These are phyloP conservation scores for Cercophora newfieldiana DNA, from an alignment of 495 filamentous ascomycete genomes.

Conservation along the genomic window DNA sequence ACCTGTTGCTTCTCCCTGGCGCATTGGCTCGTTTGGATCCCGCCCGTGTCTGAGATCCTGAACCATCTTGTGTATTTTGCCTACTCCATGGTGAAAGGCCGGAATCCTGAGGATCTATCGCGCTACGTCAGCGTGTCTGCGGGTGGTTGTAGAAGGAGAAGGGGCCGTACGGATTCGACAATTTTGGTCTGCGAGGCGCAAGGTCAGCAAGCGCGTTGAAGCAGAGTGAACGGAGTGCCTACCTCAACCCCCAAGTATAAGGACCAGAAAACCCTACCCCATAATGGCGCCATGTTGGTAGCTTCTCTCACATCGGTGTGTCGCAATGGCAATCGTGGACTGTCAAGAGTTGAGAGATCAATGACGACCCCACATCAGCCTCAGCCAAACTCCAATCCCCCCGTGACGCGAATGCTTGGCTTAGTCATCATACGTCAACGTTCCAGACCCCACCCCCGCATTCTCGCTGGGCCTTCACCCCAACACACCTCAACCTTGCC, in stretches of 20 bases:
- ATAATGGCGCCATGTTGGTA: conserved; percentile 14
- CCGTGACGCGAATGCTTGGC: background rate
- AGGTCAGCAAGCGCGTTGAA: background rate
- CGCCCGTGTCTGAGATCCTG: conserved; percentile 42
- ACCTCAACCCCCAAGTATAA: conserved; percentile 22
- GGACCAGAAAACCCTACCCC: conserved; percentile 15
- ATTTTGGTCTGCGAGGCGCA: conserved; percentile 30
- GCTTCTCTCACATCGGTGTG: background rate
- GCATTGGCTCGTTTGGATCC: conserved; percentile 43
- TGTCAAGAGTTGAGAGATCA: background rate
- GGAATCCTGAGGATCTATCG: background rate
- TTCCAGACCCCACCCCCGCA: background rate
- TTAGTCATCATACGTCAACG: background rate
- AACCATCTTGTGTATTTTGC: conserved; percentile 40
- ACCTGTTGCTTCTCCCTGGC: conserved; percentile 46
- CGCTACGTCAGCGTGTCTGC: background rate
- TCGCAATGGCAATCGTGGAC: background rate
- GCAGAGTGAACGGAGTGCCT: background rate
- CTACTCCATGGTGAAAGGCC: conserved; percentile 43
- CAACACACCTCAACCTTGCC: background rate
- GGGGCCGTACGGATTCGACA: conserved; percentile 30
- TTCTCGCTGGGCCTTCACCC: background rate
- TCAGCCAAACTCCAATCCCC: too few relatives aligned
- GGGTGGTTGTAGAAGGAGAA: background rate
- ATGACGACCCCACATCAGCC: background rate